Percentiles rank a stretch among this genome's conserved stretches.
These are phyloP conservation scores for Talaromyces ruber DNA, from an alignment of 495 filamentous ascomycete species.

Conservation along the genomic window DNA sequence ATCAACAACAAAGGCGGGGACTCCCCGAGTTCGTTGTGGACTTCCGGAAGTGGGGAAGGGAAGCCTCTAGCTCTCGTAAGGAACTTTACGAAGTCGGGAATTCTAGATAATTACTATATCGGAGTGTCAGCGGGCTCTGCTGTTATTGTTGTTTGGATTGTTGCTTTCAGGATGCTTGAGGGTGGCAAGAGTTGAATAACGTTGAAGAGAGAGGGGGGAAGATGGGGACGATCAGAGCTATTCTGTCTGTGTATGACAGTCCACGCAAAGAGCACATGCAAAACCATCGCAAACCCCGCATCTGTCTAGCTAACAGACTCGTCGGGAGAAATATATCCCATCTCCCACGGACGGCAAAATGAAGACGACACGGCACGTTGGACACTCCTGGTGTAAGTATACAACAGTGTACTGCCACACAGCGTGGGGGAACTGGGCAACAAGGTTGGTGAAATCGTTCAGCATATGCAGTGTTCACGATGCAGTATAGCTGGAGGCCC, in stretches of 20 bases:
- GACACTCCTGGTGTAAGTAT: not conserved
- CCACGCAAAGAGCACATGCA: not conserved
- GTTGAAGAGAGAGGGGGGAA: no score
- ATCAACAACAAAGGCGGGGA: not conserved
- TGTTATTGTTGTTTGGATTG: no score
- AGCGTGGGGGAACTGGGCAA: not conserved
- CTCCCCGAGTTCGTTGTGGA: not conserved
- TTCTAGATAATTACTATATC: not conserved
- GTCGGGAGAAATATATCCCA: not conserved
- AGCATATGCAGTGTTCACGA: not conserved
- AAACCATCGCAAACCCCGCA: not conserved
- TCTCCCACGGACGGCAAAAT: not conserved
- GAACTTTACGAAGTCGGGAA: no score
- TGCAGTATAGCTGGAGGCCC: not conserved
- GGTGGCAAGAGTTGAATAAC: no score
- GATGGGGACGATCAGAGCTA: no score
- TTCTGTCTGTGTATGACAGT: not conserved
- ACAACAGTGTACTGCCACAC: not conserved
- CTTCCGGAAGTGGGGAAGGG: not conserved
- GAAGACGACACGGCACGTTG: not conserved
- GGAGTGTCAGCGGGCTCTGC: not conserved
- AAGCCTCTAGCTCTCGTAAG: no score
- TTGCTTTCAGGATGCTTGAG: no score
- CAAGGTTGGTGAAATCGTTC: not conserved
- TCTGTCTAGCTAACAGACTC: not conserved